Evolutionary conservation across 1,284 basidiomycete genomes (phyloP).

Genomic region (Cryptococcus jaspeensis): DNA sequence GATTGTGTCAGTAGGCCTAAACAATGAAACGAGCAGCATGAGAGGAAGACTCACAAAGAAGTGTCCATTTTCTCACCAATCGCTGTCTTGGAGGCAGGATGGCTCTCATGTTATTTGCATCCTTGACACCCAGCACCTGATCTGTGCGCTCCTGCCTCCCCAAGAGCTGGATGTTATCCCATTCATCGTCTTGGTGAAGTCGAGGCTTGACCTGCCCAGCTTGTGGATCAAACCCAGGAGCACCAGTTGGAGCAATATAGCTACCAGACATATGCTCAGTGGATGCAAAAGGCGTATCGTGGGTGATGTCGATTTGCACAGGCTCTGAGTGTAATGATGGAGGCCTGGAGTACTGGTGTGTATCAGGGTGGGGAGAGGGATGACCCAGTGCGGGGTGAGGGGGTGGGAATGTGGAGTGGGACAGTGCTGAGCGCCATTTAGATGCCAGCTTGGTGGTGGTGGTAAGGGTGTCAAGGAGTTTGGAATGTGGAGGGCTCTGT

Average conservation of each 20-base stretch:
- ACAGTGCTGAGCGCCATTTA: slow-evolving; percentile 39
- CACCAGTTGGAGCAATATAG: slow-evolving; percentile 67
- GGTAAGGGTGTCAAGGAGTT: slow-evolving; percentile 25
- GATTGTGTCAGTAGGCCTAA: background rate
- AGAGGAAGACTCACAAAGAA: slow-evolving; percentile 62
- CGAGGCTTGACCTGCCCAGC: slow-evolving; percentile 45
- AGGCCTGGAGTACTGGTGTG: background rate
- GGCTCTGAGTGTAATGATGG: slow-evolving; percentile 20
- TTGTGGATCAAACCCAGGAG: slow-evolving; percentile 64
- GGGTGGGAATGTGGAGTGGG: slow-evolving; percentile 21
- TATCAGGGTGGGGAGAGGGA: background rate
- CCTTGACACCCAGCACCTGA: slow-evolving; percentile 57
- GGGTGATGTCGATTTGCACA: slow-evolving; percentile 42
- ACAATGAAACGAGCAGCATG: background rate
- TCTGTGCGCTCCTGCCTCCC: slow-evolving; percentile 61
- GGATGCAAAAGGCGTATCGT: slow-evolving; percentile 44
- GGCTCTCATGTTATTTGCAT: slow-evolving; percentile 67
- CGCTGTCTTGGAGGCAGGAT: slow-evolving; percentile 76
- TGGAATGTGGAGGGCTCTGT: slow-evolving; percentile 19
- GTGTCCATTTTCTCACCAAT: slow-evolving; percentile 74
- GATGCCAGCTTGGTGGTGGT: slow-evolving; percentile 36
- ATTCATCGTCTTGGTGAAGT: slow-evolving; percentile 44
- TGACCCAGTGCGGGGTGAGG: background rate
- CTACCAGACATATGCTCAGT: slow-evolving; percentile 27
- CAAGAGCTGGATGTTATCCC: slow-evolving; percentile 44